Base-by-base conservation (phyloP, 1,284 basidiomycete species). In the Peniophora sp. region DNA sequence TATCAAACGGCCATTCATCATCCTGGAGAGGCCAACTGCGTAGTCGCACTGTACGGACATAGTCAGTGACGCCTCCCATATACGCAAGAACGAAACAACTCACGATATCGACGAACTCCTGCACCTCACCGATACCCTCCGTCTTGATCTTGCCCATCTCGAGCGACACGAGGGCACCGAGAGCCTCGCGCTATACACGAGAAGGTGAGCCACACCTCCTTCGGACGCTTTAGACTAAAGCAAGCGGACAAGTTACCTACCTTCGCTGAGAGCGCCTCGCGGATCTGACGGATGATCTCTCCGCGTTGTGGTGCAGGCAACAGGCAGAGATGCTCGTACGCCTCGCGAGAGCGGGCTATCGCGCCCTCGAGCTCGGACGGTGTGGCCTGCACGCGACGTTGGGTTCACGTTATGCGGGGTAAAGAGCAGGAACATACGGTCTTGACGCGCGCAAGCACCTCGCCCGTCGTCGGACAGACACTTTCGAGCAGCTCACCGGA, bases 141-240 rank as follows among this genome's bases (percentile, higher is more conserved):
- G 87, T 86, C 59, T 76, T 78, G 58, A 97, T 94, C 70, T 98
- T 98, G 64, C 95, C 94, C 94, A 97, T 97, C 68, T 97, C 94
- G 17, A 95, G 73, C 37, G 88, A 86, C 6, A 91, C 79, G 20
- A 91, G 74, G 22, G 88, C 85, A 39, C 95, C 95, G 11, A 98
- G 76, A 34, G 79, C 88, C 51, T 87, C 81, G 43, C 86, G 77
- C 85, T 92, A 58, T 32, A 54, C 6, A 41, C 5, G 8, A 52
- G 39, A 47, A 51, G 47, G 50, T 17, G 24, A 45, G 49, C 45
- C 54, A 22, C 27, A 32, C 27, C 27, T n/a, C n/a, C n/a, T 32
- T 32, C 27, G 32, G 20, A 3, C 49, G 49, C 8, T 14, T 6
- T 39, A 11, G 14, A 32, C 20, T 43, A 18, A 45, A 50, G 34